These are phyloP conservation scores for Paraphoma chrysanthemicola DNA, from an alignment of 2,329 filamentous ascomycete species.

Conservation along the genomic window DNA sequence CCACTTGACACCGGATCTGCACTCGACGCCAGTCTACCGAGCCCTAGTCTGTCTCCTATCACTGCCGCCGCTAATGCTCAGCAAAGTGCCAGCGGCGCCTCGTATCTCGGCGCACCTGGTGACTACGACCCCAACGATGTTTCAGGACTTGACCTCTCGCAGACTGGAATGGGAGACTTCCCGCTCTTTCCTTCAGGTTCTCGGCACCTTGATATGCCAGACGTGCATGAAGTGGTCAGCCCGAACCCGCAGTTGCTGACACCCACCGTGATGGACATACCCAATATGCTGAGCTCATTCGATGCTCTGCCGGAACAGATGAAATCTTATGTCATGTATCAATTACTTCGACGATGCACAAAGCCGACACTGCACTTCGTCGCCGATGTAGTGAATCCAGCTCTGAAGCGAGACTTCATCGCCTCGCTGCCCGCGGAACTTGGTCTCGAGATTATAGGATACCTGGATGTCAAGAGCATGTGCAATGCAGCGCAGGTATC, in stretches of 20 bases:
- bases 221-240: constrained; percentile 18
- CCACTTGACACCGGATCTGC: constrained; percentile 73
- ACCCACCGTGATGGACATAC: constrained; percentile 73
- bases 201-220: constrained; percentile 28
- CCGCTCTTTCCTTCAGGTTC: constrained; percentile 23
- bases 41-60: constrained; percentile 88
- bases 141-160: constrained; percentile 45
- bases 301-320: constrained; percentile 89
- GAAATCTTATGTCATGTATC: constrained; percentile 97
- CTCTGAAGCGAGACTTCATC: constrained; percentile 92
- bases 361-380: constrained; percentile 89
- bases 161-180: constrained; percentile 22
- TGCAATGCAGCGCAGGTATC: constrained; percentile 93
- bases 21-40: constrained; percentile 91
- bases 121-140: constrained; percentile 46
- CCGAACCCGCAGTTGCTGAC: constrained; percentile 45
- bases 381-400: constrained; percentile 89
- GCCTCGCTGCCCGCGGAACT: constrained; percentile 84
- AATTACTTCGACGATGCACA: constrained; percentile 85
- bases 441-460: constrained; percentile 84
- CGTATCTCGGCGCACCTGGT: constrained; percentile 29
- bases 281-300: constrained; percentile 85
- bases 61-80: constrained; percentile 75
- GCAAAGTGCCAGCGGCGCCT: constrained; percentile 39
- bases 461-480: constrained; percentile 83